Percentiles rank a stretch among this genome's conserved stretches.
Conservation (phyloP, 2,329 filamentous ascomycete species). For the Byssochlamys sp. region DNA sequence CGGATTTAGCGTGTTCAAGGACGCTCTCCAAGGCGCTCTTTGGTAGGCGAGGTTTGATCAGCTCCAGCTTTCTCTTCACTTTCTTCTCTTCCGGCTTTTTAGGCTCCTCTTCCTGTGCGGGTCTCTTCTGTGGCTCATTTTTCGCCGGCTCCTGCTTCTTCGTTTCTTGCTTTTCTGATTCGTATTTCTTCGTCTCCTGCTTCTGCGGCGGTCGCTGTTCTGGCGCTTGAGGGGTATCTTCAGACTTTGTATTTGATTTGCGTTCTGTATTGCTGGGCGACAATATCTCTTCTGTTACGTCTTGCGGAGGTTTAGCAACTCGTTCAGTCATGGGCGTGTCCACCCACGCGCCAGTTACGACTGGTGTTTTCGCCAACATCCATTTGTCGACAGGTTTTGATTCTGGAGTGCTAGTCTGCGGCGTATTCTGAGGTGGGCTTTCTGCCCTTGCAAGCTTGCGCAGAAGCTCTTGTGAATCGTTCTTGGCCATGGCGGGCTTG, state of each 20-base stretch:
- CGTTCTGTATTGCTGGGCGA: constrained; percentile 7
- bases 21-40: constrained; percentile 35
- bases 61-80: constrained; percentile 13
- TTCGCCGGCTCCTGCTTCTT: not conserved
- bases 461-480: constrained; percentile 33
- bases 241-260: constrained; percentile 1
- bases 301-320: constrained; percentile 9
- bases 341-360: constrained; percentile 38
- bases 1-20: constrained; percentile 30
- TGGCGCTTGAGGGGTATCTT: not conserved
- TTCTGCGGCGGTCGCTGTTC: not conserved
- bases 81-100: constrained; percentile 5
- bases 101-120: constrained; percentile 2
- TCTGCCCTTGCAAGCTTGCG: constrained; percentile 33
- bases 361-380: constrained; percentile 35
- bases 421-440: constrained; percentile 22
- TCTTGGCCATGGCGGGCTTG: constrained; percentile 19
- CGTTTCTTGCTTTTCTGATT: not conserved
- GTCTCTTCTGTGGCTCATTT: constrained; percentile 4
- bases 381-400: constrained; percentile 20
- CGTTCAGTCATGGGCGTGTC: constrained; percentile 38
- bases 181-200: not conserved
- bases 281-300: constrained; percentile 17
- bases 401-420: constrained; percentile 25
- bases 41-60: constrained; percentile 30